These are phyloP conservation scores for Sanguinoderma infundibulare DNA, from an alignment of 1,284 basidiomycete genomes.

Conservation along the genomic window DNA sequence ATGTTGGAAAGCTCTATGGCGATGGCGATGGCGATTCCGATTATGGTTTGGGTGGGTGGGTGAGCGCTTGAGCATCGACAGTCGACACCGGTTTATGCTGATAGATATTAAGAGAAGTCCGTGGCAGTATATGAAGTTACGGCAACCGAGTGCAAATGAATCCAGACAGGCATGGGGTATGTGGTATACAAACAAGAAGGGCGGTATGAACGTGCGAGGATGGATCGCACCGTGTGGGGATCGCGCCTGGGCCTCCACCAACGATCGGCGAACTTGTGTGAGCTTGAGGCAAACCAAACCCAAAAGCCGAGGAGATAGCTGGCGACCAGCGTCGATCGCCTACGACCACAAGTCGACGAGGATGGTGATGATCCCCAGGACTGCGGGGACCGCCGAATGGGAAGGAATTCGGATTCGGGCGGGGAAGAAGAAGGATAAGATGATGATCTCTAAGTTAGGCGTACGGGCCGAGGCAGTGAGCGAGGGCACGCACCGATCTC, in stretches of 20 bases:
- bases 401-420: neutral
- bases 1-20: neutral
- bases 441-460: neutral
- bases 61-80: no score
- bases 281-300: neutral
- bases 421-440: neutral
- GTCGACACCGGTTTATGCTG: no score
- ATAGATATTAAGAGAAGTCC: neutral
- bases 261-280: neutral
- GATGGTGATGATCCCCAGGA: constrained; percentile 76
- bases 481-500: constrained; percentile 68
- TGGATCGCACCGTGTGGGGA: neutral
- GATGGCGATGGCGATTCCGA: neutral
- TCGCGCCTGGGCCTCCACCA: neutral
- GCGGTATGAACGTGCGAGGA: neutral
- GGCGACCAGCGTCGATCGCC: neutral
- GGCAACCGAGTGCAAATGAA: neutral
- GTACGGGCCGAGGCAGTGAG: neutral
- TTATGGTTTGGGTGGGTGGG: neutral
- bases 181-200: constrained; percentile 1
- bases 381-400: constrained; percentile 33
- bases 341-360: constrained; percentile 65
- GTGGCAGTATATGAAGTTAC: neutral
- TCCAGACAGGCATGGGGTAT: neutral
- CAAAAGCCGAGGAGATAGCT: neutral